A percentile compares a stretch with the other conserved stretches of the same genome.
phyloP scores from a whole-genome alignment of 1,284 basidiomycete genomes.

The Trichosporon asahii region DNA sequence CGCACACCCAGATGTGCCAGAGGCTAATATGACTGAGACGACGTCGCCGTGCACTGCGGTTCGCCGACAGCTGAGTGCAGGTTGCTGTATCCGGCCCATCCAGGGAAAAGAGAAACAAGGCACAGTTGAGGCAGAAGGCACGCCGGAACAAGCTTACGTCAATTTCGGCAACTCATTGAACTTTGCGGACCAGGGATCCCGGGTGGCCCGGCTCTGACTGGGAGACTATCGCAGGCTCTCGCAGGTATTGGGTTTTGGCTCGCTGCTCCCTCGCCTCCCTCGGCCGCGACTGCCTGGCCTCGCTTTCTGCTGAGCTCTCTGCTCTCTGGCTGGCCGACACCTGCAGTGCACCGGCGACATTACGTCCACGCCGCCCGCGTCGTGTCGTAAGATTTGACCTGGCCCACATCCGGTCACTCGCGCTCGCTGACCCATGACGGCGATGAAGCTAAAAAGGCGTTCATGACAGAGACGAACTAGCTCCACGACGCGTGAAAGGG shows the following conservation, averaged over 20 bases:
- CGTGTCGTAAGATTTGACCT: too few relatives aligned
- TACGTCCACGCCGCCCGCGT: too few relatives aligned
- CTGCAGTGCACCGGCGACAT: too few relatives aligned
- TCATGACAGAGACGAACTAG: too few relatives aligned
- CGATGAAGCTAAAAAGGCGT: background rate
- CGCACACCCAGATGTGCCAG: background rate
- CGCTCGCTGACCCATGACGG: too few relatives aligned
- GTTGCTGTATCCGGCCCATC: background rate
- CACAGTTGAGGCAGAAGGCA: too few relatives aligned
- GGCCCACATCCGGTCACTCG: too few relatives aligned
- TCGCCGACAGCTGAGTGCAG: too few relatives aligned
- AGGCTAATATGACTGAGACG: background rate
- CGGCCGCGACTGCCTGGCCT: too few relatives aligned
- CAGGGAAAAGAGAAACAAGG: background rate
- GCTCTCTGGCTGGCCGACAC: background rate
- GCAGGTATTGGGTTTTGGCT: background rate
- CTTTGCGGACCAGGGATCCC: background rate
- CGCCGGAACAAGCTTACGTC: slow-evolving; percentile 3
- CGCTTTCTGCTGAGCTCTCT: too few relatives aligned
- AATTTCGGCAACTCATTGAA: slow-evolving; percentile 8
- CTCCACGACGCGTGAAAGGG: background rate
- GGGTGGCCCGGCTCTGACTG: background rate
- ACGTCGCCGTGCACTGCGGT: too few relatives aligned
- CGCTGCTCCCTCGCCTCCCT: too few relatives aligned
- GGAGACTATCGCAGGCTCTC: background rate